phyloP scores from a whole-genome alignment of 176 grass and related monocot genomes.

The Melocanna baccifera region DNA sequence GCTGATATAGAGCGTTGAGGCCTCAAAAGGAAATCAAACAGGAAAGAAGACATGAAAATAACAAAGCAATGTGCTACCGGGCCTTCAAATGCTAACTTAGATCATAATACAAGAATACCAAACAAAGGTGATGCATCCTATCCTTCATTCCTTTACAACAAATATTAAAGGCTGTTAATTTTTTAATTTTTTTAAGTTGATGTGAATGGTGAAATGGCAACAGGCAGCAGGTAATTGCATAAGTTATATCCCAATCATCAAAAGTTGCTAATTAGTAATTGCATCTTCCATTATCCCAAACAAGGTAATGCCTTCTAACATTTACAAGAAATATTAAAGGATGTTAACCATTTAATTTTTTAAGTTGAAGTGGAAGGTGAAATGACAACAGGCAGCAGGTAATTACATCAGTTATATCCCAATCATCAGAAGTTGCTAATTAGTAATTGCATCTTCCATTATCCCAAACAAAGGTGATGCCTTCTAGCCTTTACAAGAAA shows the following conservation, averaged over 20 bases:
- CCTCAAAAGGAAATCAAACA: neutral
- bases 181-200: neutral
- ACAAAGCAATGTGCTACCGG: neutral
- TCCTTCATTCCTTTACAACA: neutral
- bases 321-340: neutral
- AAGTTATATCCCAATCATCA: neutral
- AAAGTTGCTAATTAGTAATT: neutral
- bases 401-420: slow-evolving; percentile 8
- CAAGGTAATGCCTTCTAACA: too few species aligned
- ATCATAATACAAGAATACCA: slow-evolving; percentile 11
- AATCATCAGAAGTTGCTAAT: neutral
- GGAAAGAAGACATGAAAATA: neutral
- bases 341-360: neutral
- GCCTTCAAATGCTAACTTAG: neutral
- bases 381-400: neutral
- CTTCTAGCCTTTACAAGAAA: neutral
- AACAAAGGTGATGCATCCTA: neutral
- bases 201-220: neutral
- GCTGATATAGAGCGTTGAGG: neutral
- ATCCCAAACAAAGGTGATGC: neutral
- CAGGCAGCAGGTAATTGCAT: neutral
- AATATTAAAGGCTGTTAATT: neutral
- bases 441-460: neutral
- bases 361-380: neutral
- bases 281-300: neutral